These are phyloP conservation scores for Globisporangium sylvaticum DNA, from an alignment of 352 stramenopile species.

Conservation along the genomic window DNA sequence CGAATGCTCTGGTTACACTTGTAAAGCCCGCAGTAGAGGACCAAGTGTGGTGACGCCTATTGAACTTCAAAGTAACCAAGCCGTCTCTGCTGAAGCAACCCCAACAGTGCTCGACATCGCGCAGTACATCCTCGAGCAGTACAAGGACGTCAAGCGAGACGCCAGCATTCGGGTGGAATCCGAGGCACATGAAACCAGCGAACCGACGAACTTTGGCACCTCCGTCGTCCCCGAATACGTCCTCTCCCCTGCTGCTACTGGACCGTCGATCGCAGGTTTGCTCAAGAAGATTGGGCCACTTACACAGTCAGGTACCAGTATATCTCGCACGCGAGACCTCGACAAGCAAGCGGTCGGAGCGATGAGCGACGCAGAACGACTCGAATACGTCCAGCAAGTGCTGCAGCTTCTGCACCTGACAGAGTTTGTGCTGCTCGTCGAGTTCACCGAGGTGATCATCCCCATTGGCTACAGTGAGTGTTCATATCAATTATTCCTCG, in stretches of 20 bases:
- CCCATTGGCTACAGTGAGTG: constrained; percentile 22
- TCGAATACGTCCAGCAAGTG: constrained; percentile 1
- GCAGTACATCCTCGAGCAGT: neutral
- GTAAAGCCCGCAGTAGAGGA: too few species aligned
- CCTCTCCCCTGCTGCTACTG: neutral
- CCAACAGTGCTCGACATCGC: neutral
- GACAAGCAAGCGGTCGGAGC: neutral
- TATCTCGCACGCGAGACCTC: neutral
- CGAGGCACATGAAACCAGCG: neutral
- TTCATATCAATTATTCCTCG: neutral
- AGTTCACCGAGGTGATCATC: constrained; percentile 24
- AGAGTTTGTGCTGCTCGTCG: constrained; percentile 23
- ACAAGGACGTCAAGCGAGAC: neutral
- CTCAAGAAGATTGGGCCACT: neutral
- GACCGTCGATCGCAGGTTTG: neutral
- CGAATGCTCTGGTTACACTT: too few species aligned
- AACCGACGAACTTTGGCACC: neutral
- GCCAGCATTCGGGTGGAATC: neutral
- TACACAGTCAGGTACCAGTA: too few species aligned
- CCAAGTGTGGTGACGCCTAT: neutral
- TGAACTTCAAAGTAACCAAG: neutral
- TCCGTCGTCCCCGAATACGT: neutral
- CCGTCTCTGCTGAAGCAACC: neutral
- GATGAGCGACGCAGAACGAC: neutral
- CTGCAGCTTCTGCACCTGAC: constrained; percentile 14